Evolutionary conservation across 2,329 filamentous ascomycete species (phyloP), one percentile per base, ranked within the genome.

Genomic region (Ophiostoma sp.): DNA sequence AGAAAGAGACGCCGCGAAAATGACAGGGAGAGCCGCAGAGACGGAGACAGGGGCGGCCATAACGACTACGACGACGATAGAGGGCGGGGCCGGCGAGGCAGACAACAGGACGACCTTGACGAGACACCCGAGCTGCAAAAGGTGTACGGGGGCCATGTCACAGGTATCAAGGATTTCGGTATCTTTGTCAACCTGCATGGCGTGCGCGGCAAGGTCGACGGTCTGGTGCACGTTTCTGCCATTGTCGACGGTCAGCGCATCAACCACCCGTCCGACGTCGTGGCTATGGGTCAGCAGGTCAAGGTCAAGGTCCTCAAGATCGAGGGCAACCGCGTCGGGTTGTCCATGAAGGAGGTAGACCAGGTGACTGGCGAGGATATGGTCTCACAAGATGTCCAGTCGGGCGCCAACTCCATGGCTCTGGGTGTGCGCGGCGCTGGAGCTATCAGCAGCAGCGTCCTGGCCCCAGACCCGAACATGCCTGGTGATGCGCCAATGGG

Each of bases 261-360:
- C 60, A 95, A 94, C 73, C 92, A 98, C 77, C 95, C 95, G 0
- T 93, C 92, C 0, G 95, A 99, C 77, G 81, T 99, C 1, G 84
- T 99, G 4, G 86, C 90, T 2, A 86, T 87, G 72, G 92, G 91
- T 6, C 94, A 98, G 77, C 82, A 87, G 1, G 93, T 99, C 69
- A 96, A 95, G 78, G 92, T 98, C 75, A 99, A 99, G 79, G 90
- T 99, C 33, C 84, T 90, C 76, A 97, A 91, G 77, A 89, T 97
- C 69, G 91, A 98, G 76, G 90, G 90, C 4, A 87, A 84, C 69
- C 86, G 92, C 36, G 89, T 98, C 75, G 94, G 93, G 0, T 81
- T 99, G 6, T 97, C 94, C 0, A 97, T 99, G 94, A 97, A 97
- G 77, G 94, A 97, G 72, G 94, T 97, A 20, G 94, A 99, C 75